Evolutionary conservation across 805 yeast species (phyloP), one percentile per base, ranked within the genome.

Genomic region (Candida ovalis): DNA sequence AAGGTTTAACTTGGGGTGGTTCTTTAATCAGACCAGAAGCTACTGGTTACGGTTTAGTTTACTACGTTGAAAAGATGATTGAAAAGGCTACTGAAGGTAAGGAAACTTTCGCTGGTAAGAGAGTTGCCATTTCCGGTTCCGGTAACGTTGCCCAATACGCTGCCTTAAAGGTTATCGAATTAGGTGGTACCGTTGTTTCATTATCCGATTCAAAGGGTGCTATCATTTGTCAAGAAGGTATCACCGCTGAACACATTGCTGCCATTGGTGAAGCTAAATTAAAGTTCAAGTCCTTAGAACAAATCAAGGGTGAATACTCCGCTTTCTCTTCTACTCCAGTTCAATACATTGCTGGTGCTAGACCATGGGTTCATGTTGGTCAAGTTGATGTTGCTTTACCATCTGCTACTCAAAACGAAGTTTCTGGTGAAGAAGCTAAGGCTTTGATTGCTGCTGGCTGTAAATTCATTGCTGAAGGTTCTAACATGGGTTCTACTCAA

Each of bases 131-230:
- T 67, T 91, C 97, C 51, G 99, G 99, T 71, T 85, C 97, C 58
- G 99, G 99, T 75, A 92, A 92, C 76, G 99, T 92, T 70, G 99
- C 99, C 52, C 99, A 92, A 78, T 92, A 81, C 76, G 99, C 99
- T 65, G 99, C 99, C 50, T 80, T 92, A 70, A 92, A 92, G 81
- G 95, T 86, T 57, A 89, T 92, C 56, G 97, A 94, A 79, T 82
- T 94, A 63, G 99, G 99, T 62, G 97, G 96, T 65, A 84, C 81
- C 54, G 98, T 92, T 64, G 87, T 92, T 45, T 88, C 97, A 35
- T 78, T 92, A 58, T 89, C 97, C 51, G 99, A 92, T 76, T 92
- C 98, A 48, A 86, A 86, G 76, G 99, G 99, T 73, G 62, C 91
- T 51, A 85, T 88, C 66, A 76, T 91, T 57, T 75, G 85, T 55